Base-by-base conservation (phyloP, 768 basidiomycete species). In the Pleurotus djamor region DNA sequence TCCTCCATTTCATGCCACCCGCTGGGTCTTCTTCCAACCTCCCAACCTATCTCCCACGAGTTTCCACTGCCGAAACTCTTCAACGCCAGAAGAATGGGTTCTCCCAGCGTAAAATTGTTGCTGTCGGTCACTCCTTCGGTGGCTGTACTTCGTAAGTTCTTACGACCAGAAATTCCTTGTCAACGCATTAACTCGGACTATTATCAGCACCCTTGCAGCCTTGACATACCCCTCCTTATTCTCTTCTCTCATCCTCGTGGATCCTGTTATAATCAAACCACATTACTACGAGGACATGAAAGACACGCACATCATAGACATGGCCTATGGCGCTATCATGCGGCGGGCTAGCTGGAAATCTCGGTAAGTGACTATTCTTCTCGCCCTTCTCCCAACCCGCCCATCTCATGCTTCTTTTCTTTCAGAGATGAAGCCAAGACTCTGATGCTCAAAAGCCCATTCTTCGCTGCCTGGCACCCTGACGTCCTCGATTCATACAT, bases 101-200 rank as follows among this genome's bases (percentile, higher is more conserved):
- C 65, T 61, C 48, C 2, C 62, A 73, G 4, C 81, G 88, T 36
- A 82, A 71, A n/a, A 65, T 94, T 2, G 75, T 94, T 17, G 84
- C 78, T 4, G 74, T 94, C 3, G 94, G 93, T 0, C 95, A 97
- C 68, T 95, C 93, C 0, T 86, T 92, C 55, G 92, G 95, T 16
- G 94, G 91, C 1, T 87, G 86, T 66, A 84, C 86, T 2, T 79
- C 84, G 87, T 92, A 67, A 66, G 91, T 78, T 57, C 59, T 52
- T 28, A 61, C 55, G 17, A 43, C 52, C 36, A 17, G 14, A 54
- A n/a, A 5, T 32, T n/a, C 10, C 10, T 33, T 57, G 9, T 21
- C 49, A 17, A 33, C 32, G 35, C 34, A 37, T 17, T 38, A 4
- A 41, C 57, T 34, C 45, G 60, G 16, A 63, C 60, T 17, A 45